Evolutionary conservation across 169 alveolate species (phyloP), one percentile per base, ranked within the genome.

Genomic region (Theileria orientalis): DNA sequence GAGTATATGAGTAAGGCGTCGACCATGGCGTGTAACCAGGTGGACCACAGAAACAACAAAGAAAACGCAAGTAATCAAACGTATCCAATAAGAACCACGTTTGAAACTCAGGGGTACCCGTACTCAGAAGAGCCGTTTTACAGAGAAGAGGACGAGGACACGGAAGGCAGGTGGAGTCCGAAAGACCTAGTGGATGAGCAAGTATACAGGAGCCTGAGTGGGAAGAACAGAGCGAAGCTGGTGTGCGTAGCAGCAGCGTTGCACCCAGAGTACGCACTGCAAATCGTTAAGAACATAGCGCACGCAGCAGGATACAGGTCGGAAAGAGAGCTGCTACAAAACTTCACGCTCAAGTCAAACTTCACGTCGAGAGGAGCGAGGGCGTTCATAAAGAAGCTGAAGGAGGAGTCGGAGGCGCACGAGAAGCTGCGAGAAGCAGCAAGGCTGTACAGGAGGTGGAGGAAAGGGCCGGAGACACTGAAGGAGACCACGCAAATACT

Each of bases 341-440:
- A 59, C 30, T 89, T 83, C 61, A 72, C 82, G 41, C 62, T 72
- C n/a, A 68, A 69, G 7, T 73, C 72, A 5, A 72, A 27, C 49
- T 89, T 89, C 57, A 75, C 86, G 16, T 89, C 93, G 1, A 61
- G 91, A 66, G 93, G 92, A 19, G 90, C 92, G 5, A 80, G 80
- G 74, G 46, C 87, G 23, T 89, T 84, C 59, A 69, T 52, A 41
- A 37, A 69, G 21, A 84, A 72, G 56, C 51, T 89, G 25, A 72
- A 73, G 47, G 90, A 89, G 59, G 93, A 89, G 52, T 54, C 66
- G 21, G 70, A 60, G 19, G 49, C 75, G n/a, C 71, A 79, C 35
- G 44, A 9, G 5, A 68, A 66, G 59, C 46, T 79, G 7, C 19
- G 41, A 32, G 57, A 49, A 57, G 87, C 87, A 3, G 87, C 83